Evolutionary conservation across 768 basidiomycete species (phyloP), one percentile per base, ranked within the genome.

Genomic region (Boletus tomentosulus): DNA sequence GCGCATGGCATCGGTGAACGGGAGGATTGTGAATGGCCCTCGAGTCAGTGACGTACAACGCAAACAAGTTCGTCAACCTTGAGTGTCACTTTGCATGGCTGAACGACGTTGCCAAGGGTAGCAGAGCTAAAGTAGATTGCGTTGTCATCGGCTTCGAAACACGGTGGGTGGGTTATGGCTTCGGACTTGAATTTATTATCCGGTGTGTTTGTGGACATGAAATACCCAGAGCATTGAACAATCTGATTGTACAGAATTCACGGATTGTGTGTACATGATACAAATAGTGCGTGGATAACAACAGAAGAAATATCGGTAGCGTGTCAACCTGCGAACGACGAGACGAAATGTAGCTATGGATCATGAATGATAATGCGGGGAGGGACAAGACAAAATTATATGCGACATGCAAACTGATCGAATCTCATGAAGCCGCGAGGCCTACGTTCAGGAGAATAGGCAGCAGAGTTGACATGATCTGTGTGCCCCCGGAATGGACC

Each of bases 31-130:
- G 25, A 56, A 27, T 2, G 47, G 30, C 9, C 55, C 55, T 45
- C 19, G 10, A 49, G 47, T 34, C 47, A 39, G 16, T 34, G 35
- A 2, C 51, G 51, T 6, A 49, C 47, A 3, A n/a, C 19, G 3
- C 55, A 56, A 12, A 56, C 11, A 11, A 53, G 47, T 11, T 37
- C 31, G 9, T 39, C 42, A 5, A 31, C 42, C 37, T 46, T 53
- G 47, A n/a, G 50, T 11, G 47, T 49, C 47, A 53, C 47, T n/a
- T 48, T 53, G 46, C 55, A 53, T 2, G 55, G 55, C 22, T 53
- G 51, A n/a, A 53, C 37, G 15, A 5, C 35, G 42, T 39, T 22
- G 2, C 9, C 34, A 8, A n/a, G n/a, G 16, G 15, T 42, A 15
- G 39, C 49, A 15, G 49, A 43, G 10, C 28, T 43, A 39, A 56